These are phyloP conservation scores for Glomus cerebriforme DNA, from an alignment of 192 early-diverging fungal genomes.

Conservation along the genomic window DNA sequence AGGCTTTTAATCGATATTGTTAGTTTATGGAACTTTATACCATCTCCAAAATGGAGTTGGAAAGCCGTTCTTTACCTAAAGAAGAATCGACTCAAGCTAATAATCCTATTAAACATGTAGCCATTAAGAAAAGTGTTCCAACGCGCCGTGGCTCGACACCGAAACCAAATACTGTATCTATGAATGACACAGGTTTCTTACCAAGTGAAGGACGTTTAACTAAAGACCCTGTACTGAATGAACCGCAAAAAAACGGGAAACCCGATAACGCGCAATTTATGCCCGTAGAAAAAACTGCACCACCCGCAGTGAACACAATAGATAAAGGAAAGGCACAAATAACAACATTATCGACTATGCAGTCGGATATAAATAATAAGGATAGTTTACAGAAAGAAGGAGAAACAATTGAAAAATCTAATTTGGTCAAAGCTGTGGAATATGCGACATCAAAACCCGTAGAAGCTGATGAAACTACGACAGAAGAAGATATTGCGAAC, in stretches of 20 bases:
- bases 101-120: not conserved
- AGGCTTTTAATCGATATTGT: not conserved
- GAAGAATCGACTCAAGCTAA: not conserved
- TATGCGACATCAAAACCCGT: constrained; percentile 17
- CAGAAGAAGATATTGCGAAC: constrained; percentile 21
- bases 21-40: not conserved
- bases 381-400: constrained; percentile 1
- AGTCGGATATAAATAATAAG: not conserved
- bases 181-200: not conserved
- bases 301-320: not conserved
- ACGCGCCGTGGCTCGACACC: not conserved
- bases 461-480: constrained; percentile 19
- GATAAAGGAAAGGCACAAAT: not conserved
- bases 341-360: not conserved
- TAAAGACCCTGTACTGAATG: not conserved
- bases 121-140: not conserved
- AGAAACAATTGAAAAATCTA: not conserved
- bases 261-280: not conserved
- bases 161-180: not conserved
- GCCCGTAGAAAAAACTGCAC: not conserved
- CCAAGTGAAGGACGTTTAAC: not conserved
- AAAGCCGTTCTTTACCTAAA: not conserved
- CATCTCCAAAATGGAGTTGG: constrained; percentile 8
- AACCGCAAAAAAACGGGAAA: constrained; percentile 1
- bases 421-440: not conserved